Evolutionary conservation across 345 rosid species (phyloP), one percentile per base, ranked within the genome.

Genomic region (Ceriops tagal): DNA sequence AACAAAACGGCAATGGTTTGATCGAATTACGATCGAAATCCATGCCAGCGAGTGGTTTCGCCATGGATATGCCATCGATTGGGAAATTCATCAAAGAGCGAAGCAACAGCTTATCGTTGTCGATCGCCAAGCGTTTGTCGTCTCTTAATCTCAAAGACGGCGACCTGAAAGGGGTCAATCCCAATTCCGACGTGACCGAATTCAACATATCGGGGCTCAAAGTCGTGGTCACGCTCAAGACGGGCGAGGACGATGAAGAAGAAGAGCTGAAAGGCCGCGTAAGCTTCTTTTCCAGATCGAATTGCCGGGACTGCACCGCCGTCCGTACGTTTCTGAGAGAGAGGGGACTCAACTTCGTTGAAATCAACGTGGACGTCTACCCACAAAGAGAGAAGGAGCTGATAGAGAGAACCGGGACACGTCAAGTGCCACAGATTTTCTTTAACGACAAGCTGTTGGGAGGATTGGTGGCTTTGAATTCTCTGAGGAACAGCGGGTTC

Each of bases 301-400:
- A 89, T 37, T 88, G 97, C 79, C 61, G 96, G 37, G 96, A 95
- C 43, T 86, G 88, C 59, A 85, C 89, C 0, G 97, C 99, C 4
- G 96, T 87, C 20, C 84, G 99, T 19, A 79, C 75, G 6, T 88
- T 89, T 61, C 67, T 95, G n/a, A 75, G 83, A 22, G 80, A 87
- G 58, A 78, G 63, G 69, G 85, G 90, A 8, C 72, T 92, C 37
- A 73, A 72, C 59, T 92, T 83, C 81, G 84, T 87, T 5, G 97
- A 95, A 75, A 87, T 95, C 64, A 95, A 92, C 83, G 71, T 95
- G 75, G 96, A 92, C 63, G 97, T 95, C 4, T 95, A 75, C 51
- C 82, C 87, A 1, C 64, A 65, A 34, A 73, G 96, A 39, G 92
- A 76, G 59, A 82, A 78, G 34, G 99, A 95, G 78, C 71, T 92